phyloP scores from a whole-genome alignment of 441 rosid species.

The Biscutella auriculata region DNA sequence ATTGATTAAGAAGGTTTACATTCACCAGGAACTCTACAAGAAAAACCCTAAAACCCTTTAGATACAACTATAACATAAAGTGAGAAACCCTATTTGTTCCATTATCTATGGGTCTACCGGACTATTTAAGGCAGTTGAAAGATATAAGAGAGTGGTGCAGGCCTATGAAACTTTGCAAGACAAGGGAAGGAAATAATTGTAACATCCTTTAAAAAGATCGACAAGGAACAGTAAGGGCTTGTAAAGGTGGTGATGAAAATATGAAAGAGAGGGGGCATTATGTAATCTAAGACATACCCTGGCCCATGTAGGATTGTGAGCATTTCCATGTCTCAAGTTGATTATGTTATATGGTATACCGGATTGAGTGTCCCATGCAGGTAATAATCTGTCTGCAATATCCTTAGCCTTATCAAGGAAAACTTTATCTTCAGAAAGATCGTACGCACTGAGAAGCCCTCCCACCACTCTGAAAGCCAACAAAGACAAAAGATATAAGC shows the following conservation, averaged over 20 bases:
- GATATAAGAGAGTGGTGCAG: not conserved
- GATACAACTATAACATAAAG: not conserved
- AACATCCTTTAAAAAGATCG: not conserved
- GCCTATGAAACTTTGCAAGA: not conserved
- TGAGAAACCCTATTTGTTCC: too few species aligned
- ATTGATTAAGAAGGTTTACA: not conserved
- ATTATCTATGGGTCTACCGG: too few species aligned
- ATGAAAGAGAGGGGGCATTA: not conserved
- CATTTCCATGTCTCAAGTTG: slow-evolving; percentile 70
- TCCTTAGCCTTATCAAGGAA: slow-evolving; percentile 91
- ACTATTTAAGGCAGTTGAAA: too few species aligned
- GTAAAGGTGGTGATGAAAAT: too few species aligned
- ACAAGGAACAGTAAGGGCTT: too few species aligned
- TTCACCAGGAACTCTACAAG: not conserved
- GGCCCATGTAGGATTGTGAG: slow-evolving; percentile 83
- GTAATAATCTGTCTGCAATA: slow-evolving; percentile 87
- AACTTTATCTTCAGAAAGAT: slow-evolving; percentile 77
- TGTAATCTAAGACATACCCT: slow-evolving; percentile 52
- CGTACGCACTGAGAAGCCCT: slow-evolving; percentile 93
- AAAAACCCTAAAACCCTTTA: not conserved
- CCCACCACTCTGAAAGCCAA: slow-evolving; percentile 78
- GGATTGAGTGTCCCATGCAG: slow-evolving; percentile 78
- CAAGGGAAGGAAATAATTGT: not conserved
- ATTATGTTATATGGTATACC: slow-evolving; percentile 88
- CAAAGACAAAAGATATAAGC: slow-evolving; percentile 4